Evolutionary conservation across 164 flowering plant species (phyloP), one percentile per base, ranked within the genome.

Genomic region (Paratinospora sagittata): DNA sequence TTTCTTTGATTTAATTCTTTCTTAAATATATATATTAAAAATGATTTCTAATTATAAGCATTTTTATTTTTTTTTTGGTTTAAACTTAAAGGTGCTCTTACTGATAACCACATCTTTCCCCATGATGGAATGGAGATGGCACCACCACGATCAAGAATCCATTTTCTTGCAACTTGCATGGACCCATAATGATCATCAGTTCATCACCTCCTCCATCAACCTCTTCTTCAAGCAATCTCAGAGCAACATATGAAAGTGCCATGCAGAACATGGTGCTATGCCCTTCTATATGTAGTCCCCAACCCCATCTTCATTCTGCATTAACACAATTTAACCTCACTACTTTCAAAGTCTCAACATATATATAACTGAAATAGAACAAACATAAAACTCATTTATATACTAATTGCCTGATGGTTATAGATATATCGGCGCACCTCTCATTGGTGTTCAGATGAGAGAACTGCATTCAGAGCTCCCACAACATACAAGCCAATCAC

Each of bases 61-160:
- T n/a, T n/a, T n/a, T n/a, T n/a, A n/a, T n/a, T n/a, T n/a, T n/a
- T n/a, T n/a, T n/a, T n/a, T n/a, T n/a, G n/a, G n/a, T n/a, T n/a
- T n/a, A n/a, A n/a, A n/a, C n/a, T n/a, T n/a, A n/a, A n/a, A n/a
- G n/a, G n/a, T n/a, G n/a, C n/a, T n/a, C n/a, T n/a, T 81, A 92
- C 96, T 58, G 97, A 85, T 74, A 92, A 92, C 96, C 96, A 90
- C 86, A 90, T 83, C 78, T 92, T 92, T 36, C 97, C 97, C 97
- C 97, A 92, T 9, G 97, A 92, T 57, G 94, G 79, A 58, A 89
- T 85, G 6, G 75, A 70, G 61, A 90, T 85, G 30, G 88, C 94
- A 74, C 94, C 81, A 60, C 97, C 97, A 81, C 82, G 96, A 61
- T 81, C 83, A 67, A 89, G 75, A 72, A 92, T 88, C 97, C 97